phyloP scores from a whole-genome alignment of 306 rosid genomes.

The Hippophae rhamnoides region DNA sequence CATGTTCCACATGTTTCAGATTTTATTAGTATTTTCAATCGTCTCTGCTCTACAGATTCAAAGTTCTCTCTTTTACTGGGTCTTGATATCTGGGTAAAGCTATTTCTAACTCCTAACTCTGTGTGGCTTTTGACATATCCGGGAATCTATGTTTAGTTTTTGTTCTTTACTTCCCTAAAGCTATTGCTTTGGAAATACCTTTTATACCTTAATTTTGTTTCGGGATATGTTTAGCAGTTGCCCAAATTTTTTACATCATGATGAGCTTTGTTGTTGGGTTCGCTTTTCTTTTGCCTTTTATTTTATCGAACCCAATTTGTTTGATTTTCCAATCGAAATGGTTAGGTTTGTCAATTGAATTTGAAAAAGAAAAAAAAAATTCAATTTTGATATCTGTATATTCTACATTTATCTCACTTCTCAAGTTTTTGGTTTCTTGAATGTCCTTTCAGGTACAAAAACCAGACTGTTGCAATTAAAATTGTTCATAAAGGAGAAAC shows the following conservation, averaged over 20 bases:
- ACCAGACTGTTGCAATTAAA: constrained; percentile 82
- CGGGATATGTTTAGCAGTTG: no score
- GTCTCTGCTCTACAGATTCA: background rate
- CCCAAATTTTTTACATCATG: no score
- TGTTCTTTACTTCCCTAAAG: background rate
- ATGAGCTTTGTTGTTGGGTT: no score
- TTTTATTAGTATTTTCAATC: background rate
- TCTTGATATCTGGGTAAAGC: constrained; percentile 28
- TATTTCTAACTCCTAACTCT: background rate
- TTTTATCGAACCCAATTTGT: no score
- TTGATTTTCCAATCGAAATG: no score
- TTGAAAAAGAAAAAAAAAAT: no score
- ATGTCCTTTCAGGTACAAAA: constrained; percentile 51
- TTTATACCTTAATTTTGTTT: background rate
- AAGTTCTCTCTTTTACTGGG: constrained; percentile 12
- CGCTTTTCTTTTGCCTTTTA: no score
- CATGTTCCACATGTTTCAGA: constrained; percentile 14
- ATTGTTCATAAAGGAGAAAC: constrained; percentile 77
- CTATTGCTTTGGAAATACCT: background rate
- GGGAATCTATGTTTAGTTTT: background rate
- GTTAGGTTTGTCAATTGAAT: no score
- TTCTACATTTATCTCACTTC: constrained; percentile 15
- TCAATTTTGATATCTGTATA: constrained; percentile 6
- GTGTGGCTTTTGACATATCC: constrained; percentile 5
- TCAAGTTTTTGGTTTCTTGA: constrained; percentile 15